Conservation (phyloP, 176 grass and related monocot genomes). For the Lolium multiflorum region DNA sequence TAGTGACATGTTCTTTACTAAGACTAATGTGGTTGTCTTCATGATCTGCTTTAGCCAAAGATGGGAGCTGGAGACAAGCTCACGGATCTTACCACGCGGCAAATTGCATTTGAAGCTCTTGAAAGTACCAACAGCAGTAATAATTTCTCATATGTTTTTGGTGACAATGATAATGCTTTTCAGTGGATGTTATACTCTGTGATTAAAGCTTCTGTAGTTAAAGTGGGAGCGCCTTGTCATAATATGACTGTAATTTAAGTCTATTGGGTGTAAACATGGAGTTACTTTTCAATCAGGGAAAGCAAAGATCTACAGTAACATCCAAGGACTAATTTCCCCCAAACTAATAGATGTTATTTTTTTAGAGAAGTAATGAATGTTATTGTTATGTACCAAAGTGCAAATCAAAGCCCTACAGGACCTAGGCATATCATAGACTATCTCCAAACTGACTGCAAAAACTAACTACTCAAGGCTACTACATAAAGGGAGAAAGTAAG, state of each 20-base stretch:
- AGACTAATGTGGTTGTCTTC: too few relatives aligned
- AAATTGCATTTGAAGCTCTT: too few relatives aligned
- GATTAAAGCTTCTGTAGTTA: not conserved
- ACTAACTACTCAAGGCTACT: slow-evolving; percentile 1
- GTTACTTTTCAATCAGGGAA: not conserved
- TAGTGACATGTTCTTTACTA: too few relatives aligned
- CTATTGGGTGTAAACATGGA: slow-evolving; percentile 3
- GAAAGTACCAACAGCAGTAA: too few relatives aligned
- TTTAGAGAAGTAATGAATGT: not conserved
- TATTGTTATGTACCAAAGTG: not conserved
- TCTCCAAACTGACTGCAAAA: not conserved
- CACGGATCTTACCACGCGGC: too few relatives aligned
- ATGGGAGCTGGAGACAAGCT: too few relatives aligned
- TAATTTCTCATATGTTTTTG: not conserved
- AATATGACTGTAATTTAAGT: not conserved
- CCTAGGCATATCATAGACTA: slow-evolving; percentile 1
- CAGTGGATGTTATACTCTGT: not conserved
- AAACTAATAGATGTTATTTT: not conserved
- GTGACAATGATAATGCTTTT: not conserved
- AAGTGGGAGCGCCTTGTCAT: not conserved
- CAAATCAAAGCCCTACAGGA: not conserved
- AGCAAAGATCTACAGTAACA: not conserved
- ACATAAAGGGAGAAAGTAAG: not conserved
- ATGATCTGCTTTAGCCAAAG: too few relatives aligned
- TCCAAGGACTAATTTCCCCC: not conserved